A percentile compares a stretch with the other conserved stretches of the same genome.
Conservation (phyloP, 306 rosid genomes). For the Abrus pulchellus region DNA sequence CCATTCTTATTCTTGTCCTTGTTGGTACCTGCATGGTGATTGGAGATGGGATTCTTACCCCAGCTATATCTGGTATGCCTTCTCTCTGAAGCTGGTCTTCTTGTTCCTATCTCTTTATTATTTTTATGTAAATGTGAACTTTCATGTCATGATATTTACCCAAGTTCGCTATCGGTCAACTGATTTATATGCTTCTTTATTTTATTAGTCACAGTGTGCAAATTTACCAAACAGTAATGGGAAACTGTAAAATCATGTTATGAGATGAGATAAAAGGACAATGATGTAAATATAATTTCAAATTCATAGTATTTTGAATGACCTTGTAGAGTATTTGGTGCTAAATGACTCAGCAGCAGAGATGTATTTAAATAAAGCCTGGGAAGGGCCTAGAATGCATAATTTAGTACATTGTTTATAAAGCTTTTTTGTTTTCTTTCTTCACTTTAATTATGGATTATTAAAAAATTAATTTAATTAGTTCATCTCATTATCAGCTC, state of each 20-base stretch:
- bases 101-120: slow-evolving; percentile 15
- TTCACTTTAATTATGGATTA: background rate
- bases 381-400: slow-evolving; percentile 4
- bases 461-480: background rate
- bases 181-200: too few relatives aligned
- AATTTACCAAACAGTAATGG: slow-evolving; percentile 22
- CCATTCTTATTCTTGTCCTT: slow-evolving; percentile 79
- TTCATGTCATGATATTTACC: background rate
- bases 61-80: slow-evolving; percentile 81
- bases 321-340: background rate
- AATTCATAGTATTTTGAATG: slow-evolving; percentile 17
- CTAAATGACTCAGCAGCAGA: background rate
- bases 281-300: slow-evolving; percentile 13
- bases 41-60: slow-evolving; percentile 95
- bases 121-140: slow-evolving; percentile 11
- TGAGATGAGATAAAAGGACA: slow-evolving; percentile 6
- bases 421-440: background rate
- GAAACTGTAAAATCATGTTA: slow-evolving; percentile 36
- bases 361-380: slow-evolving; percentile 6
- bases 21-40: slow-evolving; percentile 93
- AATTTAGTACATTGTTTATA: background rate
- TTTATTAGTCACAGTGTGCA: background rate
- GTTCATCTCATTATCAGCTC: slow-evolving; percentile 1
- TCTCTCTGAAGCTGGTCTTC: slow-evolving; percentile 46
- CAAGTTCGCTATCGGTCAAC: too few relatives aligned